These are phyloP conservation scores for Thelonectria olida DNA, from an alignment of 2,329 filamentous ascomycete species.

Conservation along the genomic window DNA sequence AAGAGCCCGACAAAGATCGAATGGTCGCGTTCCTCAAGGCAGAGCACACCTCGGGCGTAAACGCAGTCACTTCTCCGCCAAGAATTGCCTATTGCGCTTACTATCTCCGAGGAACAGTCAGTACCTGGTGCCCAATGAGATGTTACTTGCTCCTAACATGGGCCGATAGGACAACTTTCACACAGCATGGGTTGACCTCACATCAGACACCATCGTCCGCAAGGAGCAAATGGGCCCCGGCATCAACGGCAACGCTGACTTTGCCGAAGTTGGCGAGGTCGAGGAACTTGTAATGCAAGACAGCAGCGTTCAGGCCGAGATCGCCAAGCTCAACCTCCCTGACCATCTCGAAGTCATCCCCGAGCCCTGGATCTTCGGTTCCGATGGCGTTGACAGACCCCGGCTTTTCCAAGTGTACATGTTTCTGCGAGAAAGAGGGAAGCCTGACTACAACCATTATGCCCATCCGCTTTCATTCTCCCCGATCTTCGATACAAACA, in stretches of 20 bases:
- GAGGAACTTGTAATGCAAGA: conserved; percentile 19
- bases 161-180: conserved; percentile 3
- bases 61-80: not conserved
- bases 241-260: conserved; percentile 12
- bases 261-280: conserved; percentile 12
- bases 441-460: conserved; percentile 22
- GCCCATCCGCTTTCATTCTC: conserved; percentile 14
- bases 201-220: not conserved
- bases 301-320: conserved; percentile 4
- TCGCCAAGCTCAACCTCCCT: conserved; percentile 13
- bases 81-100: conserved; percentile 16
- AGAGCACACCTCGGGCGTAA: not conserved
- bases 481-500: conserved; percentile 7
- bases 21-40: conserved; percentile 14
- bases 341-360: conserved; percentile 12
- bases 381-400: conserved; percentile 10
- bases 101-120: conserved; percentile 17
- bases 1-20: conserved; percentile 15
- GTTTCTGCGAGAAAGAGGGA: conserved; percentile 18
- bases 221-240: not conserved
- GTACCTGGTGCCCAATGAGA: not conserved
- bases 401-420: conserved; percentile 21
- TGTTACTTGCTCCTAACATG: not conserved
- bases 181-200: conserved; percentile 12
- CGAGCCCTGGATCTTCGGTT: conserved; percentile 20